phyloP scores from a whole-genome alignment of 768 basidiomycete species.

The Sporobolomyces roseus region DNA sequence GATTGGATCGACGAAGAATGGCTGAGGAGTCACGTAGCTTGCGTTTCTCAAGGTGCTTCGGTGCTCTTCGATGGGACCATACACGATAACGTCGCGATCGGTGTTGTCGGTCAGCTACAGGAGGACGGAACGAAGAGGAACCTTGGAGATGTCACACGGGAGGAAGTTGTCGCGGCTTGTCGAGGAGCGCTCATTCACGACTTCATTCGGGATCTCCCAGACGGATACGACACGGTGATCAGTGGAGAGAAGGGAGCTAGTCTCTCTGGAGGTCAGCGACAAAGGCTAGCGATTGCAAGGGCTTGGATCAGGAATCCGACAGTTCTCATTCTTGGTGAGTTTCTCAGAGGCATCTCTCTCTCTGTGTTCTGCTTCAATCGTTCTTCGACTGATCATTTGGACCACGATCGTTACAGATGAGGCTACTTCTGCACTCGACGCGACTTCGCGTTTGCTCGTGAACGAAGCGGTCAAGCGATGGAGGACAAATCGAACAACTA shows the following conservation, averaged over 20 bases:
- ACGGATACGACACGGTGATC: slow-evolving; percentile 79
- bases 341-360: neutral
- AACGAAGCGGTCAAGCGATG: slow-evolving; percentile 63
- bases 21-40: slow-evolving; percentile 66
- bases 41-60: slow-evolving; percentile 68
- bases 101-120: slow-evolving; percentile 55
- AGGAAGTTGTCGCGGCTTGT: slow-evolving; percentile 76
- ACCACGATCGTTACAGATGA: slow-evolving; percentile 49
- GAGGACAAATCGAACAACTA: slow-evolving; percentile 75
- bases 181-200: slow-evolving; percentile 79
- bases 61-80: slow-evolving; percentile 75
- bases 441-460: slow-evolving; percentile 77
- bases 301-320: slow-evolving; percentile 79
- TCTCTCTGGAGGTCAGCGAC: slow-evolving; percentile 81
- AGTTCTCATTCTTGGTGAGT: slow-evolving; percentile 82
- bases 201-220: slow-evolving; percentile 75
- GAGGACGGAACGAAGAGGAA: slow-evolving; percentile 50
- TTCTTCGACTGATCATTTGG: slow-evolving; percentile 35
- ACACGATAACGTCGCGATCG: slow-evolving; percentile 82
- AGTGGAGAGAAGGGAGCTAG: slow-evolving; percentile 63
- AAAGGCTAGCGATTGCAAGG: slow-evolving; percentile 82
- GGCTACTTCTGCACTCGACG: slow-evolving; percentile 64
- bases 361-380: neutral
- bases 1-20: slow-evolving; percentile 67
- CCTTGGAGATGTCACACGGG: slow-evolving; percentile 58